Evolutionary conservation across 1,139 yeast species (phyloP), one percentile per base, ranked within the genome.

Genomic region (Candida labiduridarum): DNA sequence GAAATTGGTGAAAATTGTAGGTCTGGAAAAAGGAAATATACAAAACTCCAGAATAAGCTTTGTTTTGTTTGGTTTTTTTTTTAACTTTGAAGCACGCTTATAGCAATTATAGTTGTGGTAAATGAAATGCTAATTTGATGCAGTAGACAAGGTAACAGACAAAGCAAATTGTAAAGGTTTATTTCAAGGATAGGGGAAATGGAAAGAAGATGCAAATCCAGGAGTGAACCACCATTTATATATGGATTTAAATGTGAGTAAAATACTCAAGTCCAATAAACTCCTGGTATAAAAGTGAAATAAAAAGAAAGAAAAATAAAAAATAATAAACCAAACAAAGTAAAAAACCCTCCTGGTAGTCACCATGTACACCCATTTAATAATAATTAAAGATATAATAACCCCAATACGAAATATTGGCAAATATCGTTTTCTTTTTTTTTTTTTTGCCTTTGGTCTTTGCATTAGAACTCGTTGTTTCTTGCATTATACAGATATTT

Each of bases 61-160:
- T 38, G 41, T n/a, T 3, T 3, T 12, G 16, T 33, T 9, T 15
- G 12, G 12, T 31, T 31, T 31, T 27, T 27, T 27, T 31, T 31
- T 6, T 31, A 15, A 15, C 6, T 33, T 33, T 31, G 14, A 31
- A n/a, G 36, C 14, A 12, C 3, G 36, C 27, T 11, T 11, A 19
- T 19, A 38, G 41, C 29, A 38, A 38, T 38, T 38, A 38, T 19
- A 19, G 15, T 38, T 38, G 41, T 38, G 41, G 41, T 18, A 14
- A 38, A 19, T 38, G 41, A 18, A 14, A 4, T 10, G 9, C 12
- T 19, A 12, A 16, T 16, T n/a, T 33, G 16, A 35, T n/a, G 7
- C 7, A 16, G 39, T 35, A 35, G n/a, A 10, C 22, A 15, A 35
- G 16, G 9, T 16, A 33, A 33, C 16, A 15, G 36, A 15, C 39